Evolutionary conservation across 202 grass and related monocot species (phyloP), one percentile per base, ranked within the genome.

Genomic region (Elaeis oleifera): DNA sequence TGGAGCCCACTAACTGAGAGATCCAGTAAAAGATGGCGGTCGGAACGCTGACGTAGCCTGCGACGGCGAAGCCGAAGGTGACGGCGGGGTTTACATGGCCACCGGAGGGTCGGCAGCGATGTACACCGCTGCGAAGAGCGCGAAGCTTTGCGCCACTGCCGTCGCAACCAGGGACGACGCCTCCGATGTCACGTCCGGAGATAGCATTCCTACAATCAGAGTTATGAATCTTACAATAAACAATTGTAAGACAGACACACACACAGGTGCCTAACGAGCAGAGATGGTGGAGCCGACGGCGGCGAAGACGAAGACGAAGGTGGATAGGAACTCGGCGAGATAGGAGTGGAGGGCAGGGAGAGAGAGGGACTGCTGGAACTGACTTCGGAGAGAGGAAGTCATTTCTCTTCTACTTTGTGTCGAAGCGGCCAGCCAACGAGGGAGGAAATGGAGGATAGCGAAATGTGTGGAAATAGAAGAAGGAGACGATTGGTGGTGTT

Each of bases 221-320:
- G 36, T 13, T 2, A 11, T 2, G 8, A 7, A 39, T 6, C 36
- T 39, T 39, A 39, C 8, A 39, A 39, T 11, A 2, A 39, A 39
- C 36, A 39, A 39, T 39, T 13, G 36, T 13, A 11, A 11, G 8
- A 39, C 0, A 36, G 31, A 36, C 4, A 27, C 4, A 27, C 26
- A 3, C 26, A 3, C 2, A 4, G 25, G 0, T 1, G 3, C 5
- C 4, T 5, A 5, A 29, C 27, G 28, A 5, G 28, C 28, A 3
- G 50, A 18, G 5, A 57, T 17, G 50, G 54, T 9, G 62, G 22
- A 29, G 79, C 81, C 84, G 21, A 89, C 81, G 48, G 79, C 65
- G 26, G 68, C 22, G 76, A 91, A 91, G 5, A 91, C 88, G 51
- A 86, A 91, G 71, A 97, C 59, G 70, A 97, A 91, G 16, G 84